Conservation (phyloP, 2,329 filamentous ascomycete genomes). For the Coniochaeta prunicola region DNA sequence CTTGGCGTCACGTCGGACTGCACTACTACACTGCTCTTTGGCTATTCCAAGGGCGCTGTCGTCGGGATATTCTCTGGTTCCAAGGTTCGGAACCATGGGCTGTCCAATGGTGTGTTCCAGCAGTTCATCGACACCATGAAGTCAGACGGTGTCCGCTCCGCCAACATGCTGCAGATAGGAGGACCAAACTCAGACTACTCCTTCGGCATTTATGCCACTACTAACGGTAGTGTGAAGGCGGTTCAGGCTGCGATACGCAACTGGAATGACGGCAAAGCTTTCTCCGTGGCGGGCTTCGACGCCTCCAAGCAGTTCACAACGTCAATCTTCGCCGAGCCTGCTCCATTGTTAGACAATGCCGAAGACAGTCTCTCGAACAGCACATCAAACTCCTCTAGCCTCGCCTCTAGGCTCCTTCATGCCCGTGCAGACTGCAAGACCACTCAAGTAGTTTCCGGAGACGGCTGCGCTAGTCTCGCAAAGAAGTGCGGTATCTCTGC, state of each 20-base stretch:
- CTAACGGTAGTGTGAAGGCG: background rate
- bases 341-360: background rate
- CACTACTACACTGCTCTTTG: background rate
- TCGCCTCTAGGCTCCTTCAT: background rate
- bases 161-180: background rate
- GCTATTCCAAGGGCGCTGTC: background rate
- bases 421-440: conserved; percentile 3
- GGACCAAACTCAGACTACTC: background rate
- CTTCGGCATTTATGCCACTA: background rate
- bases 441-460: background rate
- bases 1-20: background rate
- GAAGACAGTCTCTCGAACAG: background rate
- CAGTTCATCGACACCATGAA: background rate
- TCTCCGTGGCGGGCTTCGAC: background rate
- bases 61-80: background rate
- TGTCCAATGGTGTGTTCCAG: background rate
- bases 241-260: background rate
- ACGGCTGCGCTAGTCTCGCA: background rate
- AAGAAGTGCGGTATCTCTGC: background rate
- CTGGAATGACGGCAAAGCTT: background rate
- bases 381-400: background rate
- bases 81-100: background rate
- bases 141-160: background rate
- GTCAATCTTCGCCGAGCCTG: background rate
- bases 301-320: background rate